A percentile compares a stretch with the other conserved stretches of the same genome.
phyloP scores from a whole-genome alignment of 495 filamentous ascomycete species.

The Podospora tetraspora region DNA sequence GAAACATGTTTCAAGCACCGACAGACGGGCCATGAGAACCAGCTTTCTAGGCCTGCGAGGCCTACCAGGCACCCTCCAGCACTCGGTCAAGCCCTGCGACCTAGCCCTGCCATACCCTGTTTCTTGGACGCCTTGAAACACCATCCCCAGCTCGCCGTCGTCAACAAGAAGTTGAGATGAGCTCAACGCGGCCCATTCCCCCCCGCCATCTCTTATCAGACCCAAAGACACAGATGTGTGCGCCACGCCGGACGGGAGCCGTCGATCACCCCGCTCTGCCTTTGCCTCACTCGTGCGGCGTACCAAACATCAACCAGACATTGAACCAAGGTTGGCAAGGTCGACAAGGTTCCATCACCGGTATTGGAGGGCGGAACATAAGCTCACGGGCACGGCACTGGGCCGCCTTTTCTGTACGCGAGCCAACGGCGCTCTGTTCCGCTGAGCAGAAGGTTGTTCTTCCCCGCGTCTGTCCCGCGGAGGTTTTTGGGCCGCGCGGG shows the following conservation, averaged over 20 bases:
- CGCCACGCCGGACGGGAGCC: background rate
- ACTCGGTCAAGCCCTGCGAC: background rate
- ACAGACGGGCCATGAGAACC: background rate
- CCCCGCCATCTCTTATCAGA: background rate
- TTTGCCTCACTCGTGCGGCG: background rate
- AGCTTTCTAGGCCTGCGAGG: background rate
- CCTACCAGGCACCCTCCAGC: background rate
- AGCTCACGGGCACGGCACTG: background rate
- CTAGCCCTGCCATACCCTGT: background rate
- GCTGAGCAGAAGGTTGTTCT: background rate
- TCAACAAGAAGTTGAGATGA: background rate
- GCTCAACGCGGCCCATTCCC: background rate
- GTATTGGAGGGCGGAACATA: background rate
- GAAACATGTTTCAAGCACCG: slow-evolving; percentile 20
- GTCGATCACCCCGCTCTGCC: background rate
- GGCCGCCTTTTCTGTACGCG: background rate
- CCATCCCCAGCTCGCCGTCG: background rate
- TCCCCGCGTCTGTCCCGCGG: background rate
- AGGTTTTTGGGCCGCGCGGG: background rate
- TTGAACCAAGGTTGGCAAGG: background rate
- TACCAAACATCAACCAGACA: background rate
- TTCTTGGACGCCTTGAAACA: background rate
- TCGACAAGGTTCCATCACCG: background rate
- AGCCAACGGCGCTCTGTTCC: background rate
- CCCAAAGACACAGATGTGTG: background rate